Evolutionary conservation across 2,329 filamentous ascomycete genomes (phyloP), one percentile per base, ranked within the genome.

Genomic region (Penicillium vulpinum): DNA sequence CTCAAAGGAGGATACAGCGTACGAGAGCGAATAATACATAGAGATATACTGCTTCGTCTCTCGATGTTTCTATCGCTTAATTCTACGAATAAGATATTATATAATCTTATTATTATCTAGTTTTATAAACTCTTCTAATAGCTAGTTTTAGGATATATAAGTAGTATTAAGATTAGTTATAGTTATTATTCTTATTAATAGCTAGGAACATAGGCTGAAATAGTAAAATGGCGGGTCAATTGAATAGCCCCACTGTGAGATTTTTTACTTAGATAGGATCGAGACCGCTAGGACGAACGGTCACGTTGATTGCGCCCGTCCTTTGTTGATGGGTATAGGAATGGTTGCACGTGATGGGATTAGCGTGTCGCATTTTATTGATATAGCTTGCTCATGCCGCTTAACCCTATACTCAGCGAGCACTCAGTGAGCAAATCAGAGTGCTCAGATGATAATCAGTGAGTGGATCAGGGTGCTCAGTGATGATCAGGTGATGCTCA

Each of bases 21-120:
- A 52, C 28, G 49, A 52, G 39, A 44, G 49, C 29, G 49, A 52
- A 36, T 52, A 52, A 44, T 44, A 52, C 39, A 52, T 39, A 33
- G 49, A 43, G 40, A 52, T 52, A 18, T 52, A 39, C 33, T 52
- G 49, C 40, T 44, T 52, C 39, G 41, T 52, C 28, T 52, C 28
- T 52, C 40, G 40, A 52, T 38, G 38, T 39, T 39, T 39, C 38
- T 39, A 22, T 39, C 38, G 22, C n/a, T 39, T 39, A 39, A 22
- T 39, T 39, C 38, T 39, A 39, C 18, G 18, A 39, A 22, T 21
- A 39, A 22, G 38, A 39, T 39, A 39, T 39, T 22, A 22, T 39
- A 39, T 39, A 39, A 39, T 39, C 38, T 39, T 22, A 22, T 39
- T 22, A 22, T 39, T 39, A 39, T 39, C 38, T 22, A 39, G 38